Percentiles rank a stretch among this genome's conserved stretches.
These are phyloP conservation scores for Zygosaccharomyces lentus DNA, from an alignment of 805 yeast species.

Conservation along the genomic window DNA sequence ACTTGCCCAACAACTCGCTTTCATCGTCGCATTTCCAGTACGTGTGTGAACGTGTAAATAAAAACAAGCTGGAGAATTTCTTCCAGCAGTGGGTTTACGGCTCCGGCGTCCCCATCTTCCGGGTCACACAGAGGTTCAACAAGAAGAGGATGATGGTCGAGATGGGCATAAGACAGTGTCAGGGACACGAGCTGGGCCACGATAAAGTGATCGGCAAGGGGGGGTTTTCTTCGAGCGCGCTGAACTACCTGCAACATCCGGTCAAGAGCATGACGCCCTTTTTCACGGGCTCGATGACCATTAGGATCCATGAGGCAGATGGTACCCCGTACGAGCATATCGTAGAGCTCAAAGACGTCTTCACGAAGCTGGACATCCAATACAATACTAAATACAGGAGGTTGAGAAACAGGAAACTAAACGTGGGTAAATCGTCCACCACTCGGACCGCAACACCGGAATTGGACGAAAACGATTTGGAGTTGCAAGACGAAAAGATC, in stretches of 20 bases:
- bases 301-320: conserved; percentile 94
- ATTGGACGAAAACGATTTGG: conserved; percentile 20
- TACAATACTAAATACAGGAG: conserved; percentile 92
- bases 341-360: conserved; percentile 80
- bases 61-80: conserved; percentile 73
- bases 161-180: conserved; percentile 90
- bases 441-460: conserved; percentile 37
- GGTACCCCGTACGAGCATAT: conserved; percentile 99
- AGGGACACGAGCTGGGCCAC: conserved; percentile 51
- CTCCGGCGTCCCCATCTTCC: conserved; percentile 81
- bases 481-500: conserved; percentile 25
- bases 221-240: conserved; percentile 30
- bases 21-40: conserved; percentile 84
- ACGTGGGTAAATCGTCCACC: conserved; percentile 38
- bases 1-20: conserved; percentile 68
- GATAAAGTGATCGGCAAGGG: conserved; percentile 26
- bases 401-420: conserved; percentile 53
- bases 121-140: conserved; percentile 88
- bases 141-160: conserved; percentile 91
- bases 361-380: conserved; percentile 86
- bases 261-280: conserved; percentile 33
- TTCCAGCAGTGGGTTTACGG: conserved; percentile 93
- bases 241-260: conserved; percentile 23
- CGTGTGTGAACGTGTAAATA: conserved; percentile 92
- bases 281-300: conserved; percentile 93